Base-by-base conservation (phyloP, 2,329 filamentous ascomycete species). In the Lasiodiplodia theobromae region DNA sequence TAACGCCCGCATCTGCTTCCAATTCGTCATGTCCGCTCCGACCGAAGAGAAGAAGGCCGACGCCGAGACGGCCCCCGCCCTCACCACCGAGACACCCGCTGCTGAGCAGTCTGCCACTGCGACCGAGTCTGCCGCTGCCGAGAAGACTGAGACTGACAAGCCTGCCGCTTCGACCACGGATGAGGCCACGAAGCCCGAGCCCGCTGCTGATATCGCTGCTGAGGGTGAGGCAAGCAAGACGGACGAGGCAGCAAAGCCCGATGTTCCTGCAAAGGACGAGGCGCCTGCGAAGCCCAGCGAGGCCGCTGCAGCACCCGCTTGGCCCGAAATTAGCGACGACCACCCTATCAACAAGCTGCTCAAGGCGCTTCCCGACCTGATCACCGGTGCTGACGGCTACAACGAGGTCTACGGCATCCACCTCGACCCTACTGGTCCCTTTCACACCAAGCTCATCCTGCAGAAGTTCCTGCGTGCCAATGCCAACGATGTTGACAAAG, bases 381-480 rank as follows among this genome's bases (percentile, higher is more conserved):
- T 89, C 69, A 80, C 82, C 60, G 83, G 85, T 69, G 82, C 87
- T 64, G 85, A 82, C 18, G 56, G 51, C 16, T 86, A 97, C 80
- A 82, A 82, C 64, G 94, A 97, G 84, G 92, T 97, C 86, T 98
- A 94, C 89, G 94, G 94, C 60, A 70, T 97, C 66, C 83, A 86
- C 38, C 87, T 97, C 54, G 68, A 71, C 25, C 71, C 73, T 57
- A 72, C 74, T 18, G 76, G 77, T 52, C 86, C 93, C 74, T 85
- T 94, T 65, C 92, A 92, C 67, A 94, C 92, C 58, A 90, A 92
- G 77, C 90, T 97, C 74, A 88, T 97, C 64, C 85, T 97, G 60
- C 93, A 97, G 78, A 98, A 97, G 84, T 97, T 94, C 82, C 87
- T 98, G 68, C 92, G 94, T 73, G 95, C 94, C 77, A 97, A 97